Evolutionary conservation across 345 rosid genomes (phyloP).

Genomic region (Rhodamnia argentea): DNA sequence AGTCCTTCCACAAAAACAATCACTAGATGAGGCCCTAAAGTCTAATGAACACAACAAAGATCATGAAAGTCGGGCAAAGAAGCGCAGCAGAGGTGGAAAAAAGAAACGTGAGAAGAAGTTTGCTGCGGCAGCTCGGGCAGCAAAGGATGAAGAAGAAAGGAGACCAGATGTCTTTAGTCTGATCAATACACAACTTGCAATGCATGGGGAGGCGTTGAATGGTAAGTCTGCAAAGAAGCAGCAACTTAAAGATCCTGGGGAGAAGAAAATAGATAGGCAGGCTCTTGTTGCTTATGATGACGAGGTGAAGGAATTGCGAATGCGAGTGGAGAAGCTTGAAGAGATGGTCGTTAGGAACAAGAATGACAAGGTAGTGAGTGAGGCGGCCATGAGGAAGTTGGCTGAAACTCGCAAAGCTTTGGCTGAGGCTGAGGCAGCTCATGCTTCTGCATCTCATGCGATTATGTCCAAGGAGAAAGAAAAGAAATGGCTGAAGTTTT

Average conservation of each 20-base stretch:
- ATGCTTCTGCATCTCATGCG: conserved; percentile 60
- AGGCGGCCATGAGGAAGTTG: conserved; percentile 68
- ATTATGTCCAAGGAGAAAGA: conserved; percentile 71
- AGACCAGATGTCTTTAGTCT: conserved; percentile 73
- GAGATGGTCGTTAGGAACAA: conserved; percentile 73
- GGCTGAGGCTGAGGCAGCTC: conserved; percentile 59
- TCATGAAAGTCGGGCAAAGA: conserved; percentile 39
- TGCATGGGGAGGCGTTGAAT: conserved; percentile 22
- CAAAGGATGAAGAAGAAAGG: conserved; percentile 42
- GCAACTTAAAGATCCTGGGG: conserved; percentile 33
- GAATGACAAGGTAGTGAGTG: conserved; percentile 67
- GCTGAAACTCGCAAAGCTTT: conserved; percentile 51
- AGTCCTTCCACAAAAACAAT: conserved; percentile 77
- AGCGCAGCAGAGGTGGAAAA: conserved; percentile 82
- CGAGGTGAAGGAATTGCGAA: conserved; percentile 57
- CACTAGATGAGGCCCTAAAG: conserved; percentile 65
- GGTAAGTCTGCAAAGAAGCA: conserved; percentile 28
- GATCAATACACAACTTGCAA: conserved; percentile 58
- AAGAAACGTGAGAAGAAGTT: conserved; percentile 79
- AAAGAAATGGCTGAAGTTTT: conserved; percentile 94
- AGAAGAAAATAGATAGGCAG: conserved; percentile 55
- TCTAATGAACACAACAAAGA: conserved; percentile 29
- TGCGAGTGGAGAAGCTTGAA: conserved; percentile 52
- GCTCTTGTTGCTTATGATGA: conserved; percentile 63
- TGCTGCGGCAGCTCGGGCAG: conserved; percentile 62